phyloP scores from a whole-genome alignment of 2,329 filamentous ascomycete species.

The Bipolaris victoriae region DNA sequence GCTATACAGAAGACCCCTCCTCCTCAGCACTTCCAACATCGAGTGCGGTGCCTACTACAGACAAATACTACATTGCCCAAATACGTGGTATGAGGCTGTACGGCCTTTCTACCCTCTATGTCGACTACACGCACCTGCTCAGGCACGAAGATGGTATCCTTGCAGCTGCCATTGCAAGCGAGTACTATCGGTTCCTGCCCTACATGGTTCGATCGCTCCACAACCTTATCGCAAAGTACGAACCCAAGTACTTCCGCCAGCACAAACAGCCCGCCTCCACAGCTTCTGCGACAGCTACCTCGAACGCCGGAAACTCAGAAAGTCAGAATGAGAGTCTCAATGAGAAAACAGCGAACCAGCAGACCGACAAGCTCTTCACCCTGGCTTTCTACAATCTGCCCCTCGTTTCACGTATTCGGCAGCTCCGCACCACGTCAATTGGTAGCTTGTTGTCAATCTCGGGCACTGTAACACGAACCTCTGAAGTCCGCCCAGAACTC shows the following conservation, averaged over 20 bases:
- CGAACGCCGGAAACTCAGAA: constrained; percentile 64
- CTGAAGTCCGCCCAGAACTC: constrained; percentile 92
- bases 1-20: constrained; percentile 71
- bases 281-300: constrained; percentile 74
- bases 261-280: constrained; percentile 83
- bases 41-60: constrained; percentile 70
- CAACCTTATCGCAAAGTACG: constrained; percentile 92
- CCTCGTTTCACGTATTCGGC: constrained; percentile 82
- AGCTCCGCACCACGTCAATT: constrained; percentile 86
- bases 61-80: constrained; percentile 85
- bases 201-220: constrained; percentile 89
- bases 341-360: constrained; percentile 84
- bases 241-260: constrained; percentile 90
- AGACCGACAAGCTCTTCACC: constrained; percentile 95
- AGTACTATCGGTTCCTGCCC: constrained; percentile 94
- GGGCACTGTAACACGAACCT: constrained; percentile 94
- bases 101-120: constrained; percentile 81
- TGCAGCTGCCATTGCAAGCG: constrained; percentile 82
- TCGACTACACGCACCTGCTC: constrained; percentile 84
- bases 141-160: constrained; percentile 79
- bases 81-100: constrained; percentile 77
- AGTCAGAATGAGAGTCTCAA: constrained; percentile 62
- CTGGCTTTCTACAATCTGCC: constrained; percentile 93
- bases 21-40: constrained; percentile 69
- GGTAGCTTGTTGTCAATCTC: constrained; percentile 94